phyloP scores from a whole-genome alignment of 1,284 basidiomycete genomes.

The Cutaneotrichosporon sp. region DNA sequence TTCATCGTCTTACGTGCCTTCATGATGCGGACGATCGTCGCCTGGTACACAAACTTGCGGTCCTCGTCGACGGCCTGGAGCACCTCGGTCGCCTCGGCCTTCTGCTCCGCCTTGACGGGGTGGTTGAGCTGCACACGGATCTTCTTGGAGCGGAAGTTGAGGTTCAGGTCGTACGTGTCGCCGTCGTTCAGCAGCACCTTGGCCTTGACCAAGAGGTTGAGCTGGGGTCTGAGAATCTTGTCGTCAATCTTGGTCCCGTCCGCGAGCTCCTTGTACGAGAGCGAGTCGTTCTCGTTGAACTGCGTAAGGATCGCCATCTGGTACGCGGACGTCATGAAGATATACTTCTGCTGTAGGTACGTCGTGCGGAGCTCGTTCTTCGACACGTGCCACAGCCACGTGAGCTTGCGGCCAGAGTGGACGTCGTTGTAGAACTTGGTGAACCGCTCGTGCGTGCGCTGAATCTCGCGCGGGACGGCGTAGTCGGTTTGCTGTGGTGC shows the following conservation, averaged over 20 bases:
- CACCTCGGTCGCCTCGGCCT: slow-evolving; percentile 86
- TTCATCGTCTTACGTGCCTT: slow-evolving; percentile 96
- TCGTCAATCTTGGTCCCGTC: slow-evolving; percentile 80
- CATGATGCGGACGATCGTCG: slow-evolving; percentile 97
- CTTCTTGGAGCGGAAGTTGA: slow-evolving; percentile 94
- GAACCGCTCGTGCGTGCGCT: slow-evolving; percentile 86
- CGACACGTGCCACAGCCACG: slow-evolving; percentile 97
- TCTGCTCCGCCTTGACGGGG: slow-evolving; percentile 91
- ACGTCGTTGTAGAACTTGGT: slow-evolving; percentile 86
- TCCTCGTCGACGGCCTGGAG: slow-evolving; percentile 97
- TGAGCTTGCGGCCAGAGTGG: slow-evolving; percentile 77
- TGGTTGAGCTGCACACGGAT: slow-evolving; percentile 78
- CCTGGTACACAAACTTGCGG: slow-evolving; percentile 94
- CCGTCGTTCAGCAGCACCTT: slow-evolving; percentile 79
- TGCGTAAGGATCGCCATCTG: slow-evolving; percentile 93
- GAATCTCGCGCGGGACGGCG: slow-evolving; percentile 82
- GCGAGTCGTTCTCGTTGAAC: slow-evolving; percentile 86
- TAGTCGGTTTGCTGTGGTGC: slow-evolving; percentile 80
- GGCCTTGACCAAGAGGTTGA: slow-evolving; percentile 80
- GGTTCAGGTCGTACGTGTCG: slow-evolving; percentile 85
- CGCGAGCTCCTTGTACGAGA: slow-evolving; percentile 76
- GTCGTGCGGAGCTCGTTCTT: slow-evolving; percentile 94
- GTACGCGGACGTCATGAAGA: slow-evolving; percentile 90
- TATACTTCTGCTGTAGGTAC: slow-evolving; percentile 91
- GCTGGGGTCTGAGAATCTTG: slow-evolving; percentile 78